Conservation (phyloP, 78 protist genomes). For the Salpingoeca rosetta region DNA sequence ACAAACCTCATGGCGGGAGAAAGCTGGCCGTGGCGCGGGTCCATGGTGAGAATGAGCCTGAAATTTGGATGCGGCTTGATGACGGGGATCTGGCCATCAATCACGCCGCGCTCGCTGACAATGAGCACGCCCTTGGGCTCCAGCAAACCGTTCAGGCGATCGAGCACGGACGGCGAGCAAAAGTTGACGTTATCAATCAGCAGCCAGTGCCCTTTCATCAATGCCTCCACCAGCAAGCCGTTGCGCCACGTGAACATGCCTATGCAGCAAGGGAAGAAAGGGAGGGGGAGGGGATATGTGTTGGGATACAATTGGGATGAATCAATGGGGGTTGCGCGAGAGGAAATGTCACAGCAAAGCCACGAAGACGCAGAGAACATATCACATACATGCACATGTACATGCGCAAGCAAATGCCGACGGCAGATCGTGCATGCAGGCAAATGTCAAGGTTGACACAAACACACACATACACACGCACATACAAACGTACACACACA, state of each 20-base stretch:
- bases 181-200: conserved; percentile 90
- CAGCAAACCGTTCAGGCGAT: conserved; percentile 95
- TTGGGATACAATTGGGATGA: too few relatives aligned
- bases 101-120: conserved; percentile 86
- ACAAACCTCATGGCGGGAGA: conserved; percentile 98
- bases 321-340: too few relatives aligned
- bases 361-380: too few relatives aligned
- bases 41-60: conserved; percentile 83
- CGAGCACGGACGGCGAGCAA: conserved; percentile 96
- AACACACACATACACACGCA: too few relatives aligned
- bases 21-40: conserved; percentile 86
- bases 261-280: conserved; percentile 30
- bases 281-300: too few relatives aligned
- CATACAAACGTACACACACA: too few relatives aligned
- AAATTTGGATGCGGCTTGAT: conserved; percentile 77
- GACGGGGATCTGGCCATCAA: conserved; percentile 52
- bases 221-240: conserved; percentile 77
- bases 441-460: too few relatives aligned
- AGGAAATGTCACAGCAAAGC: too few relatives aligned
- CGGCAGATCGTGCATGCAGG: too few relatives aligned
- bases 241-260: conserved; percentile 95
- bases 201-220: conserved; percentile 91
- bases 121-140: conserved; percentile 86
- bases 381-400: too few relatives aligned
- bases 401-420: too few relatives aligned